Conservation (phyloP, 1,139 yeast species). For the Sugiyamaella pinicola region DNA sequence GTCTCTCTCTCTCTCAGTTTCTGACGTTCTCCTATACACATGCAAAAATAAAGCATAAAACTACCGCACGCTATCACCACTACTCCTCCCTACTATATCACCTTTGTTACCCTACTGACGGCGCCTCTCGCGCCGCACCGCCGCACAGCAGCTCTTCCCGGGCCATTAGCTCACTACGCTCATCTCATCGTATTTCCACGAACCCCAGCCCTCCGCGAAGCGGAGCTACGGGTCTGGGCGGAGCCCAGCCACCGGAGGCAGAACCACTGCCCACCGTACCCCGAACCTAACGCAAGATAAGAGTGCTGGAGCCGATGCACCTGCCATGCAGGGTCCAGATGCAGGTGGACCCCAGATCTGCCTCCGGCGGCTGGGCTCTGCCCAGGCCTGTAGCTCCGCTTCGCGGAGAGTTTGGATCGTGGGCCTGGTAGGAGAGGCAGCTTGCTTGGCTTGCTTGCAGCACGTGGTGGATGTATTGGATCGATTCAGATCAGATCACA, state of each 20-base stretch:
- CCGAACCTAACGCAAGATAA: background rate
- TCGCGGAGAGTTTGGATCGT: background rate
- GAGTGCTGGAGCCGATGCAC: background rate
- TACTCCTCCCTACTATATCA: background rate
- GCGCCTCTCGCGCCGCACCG: background rate
- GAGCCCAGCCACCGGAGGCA: too few species aligned
- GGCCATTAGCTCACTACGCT: too few species aligned
- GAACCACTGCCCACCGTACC: too few species aligned
- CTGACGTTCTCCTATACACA: too few species aligned
- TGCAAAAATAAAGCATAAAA: too few species aligned
- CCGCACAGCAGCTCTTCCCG: too few species aligned
- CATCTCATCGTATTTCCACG: too few species aligned
- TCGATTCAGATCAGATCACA: background rate
- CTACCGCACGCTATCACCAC: background rate
- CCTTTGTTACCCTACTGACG: background rate
- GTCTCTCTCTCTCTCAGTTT: background rate
- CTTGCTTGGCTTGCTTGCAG: too few species aligned
- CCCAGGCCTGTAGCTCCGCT: background rate
- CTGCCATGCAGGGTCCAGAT: background rate
- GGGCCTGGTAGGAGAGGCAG: too few species aligned
- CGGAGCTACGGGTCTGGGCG: too few species aligned
- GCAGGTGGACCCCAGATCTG: background rate
- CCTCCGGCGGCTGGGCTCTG: background rate
- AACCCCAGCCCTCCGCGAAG: too few species aligned
- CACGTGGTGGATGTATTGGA: slow-evolving; percentile 4